These are phyloP conservation scores for Penicillium argentinense DNA, from an alignment of 495 filamentous ascomycete species.

Conservation along the genomic window DNA sequence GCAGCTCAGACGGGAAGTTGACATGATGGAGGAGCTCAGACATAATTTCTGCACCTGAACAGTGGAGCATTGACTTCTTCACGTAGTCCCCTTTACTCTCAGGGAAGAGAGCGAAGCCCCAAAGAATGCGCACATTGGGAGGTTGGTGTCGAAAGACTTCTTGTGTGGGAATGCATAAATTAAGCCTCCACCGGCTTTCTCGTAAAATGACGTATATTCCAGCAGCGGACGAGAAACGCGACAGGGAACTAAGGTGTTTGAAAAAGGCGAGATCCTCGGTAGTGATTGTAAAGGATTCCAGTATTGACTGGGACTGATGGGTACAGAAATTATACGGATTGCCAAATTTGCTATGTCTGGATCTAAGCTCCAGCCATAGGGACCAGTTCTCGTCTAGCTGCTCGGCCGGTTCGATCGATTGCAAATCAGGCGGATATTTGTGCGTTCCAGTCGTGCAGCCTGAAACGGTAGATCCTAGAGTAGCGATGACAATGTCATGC, in stretches of 20 bases:
- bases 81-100: constrained; percentile 28
- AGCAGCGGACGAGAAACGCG: neutral
- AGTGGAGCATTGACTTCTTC: constrained; percentile 35
- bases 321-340: constrained; percentile 37
- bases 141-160: constrained; percentile 35
- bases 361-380: constrained; percentile 13
- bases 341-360: constrained; percentile 20
- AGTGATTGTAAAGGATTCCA: constrained; percentile 41
- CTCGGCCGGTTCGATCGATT: constrained; percentile 23
- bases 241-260: constrained; percentile 12
- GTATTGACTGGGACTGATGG: constrained; percentile 22
- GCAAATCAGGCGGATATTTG: constrained; percentile 16
- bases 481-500: constrained; percentile 32
- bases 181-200: constrained; percentile 36
- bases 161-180: constrained; percentile 32
- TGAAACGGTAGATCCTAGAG: constrained; percentile 29
- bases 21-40: constrained; percentile 34
- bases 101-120: constrained; percentile 37
- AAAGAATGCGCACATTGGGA: constrained; percentile 24
- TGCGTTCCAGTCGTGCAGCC: constrained; percentile 28
- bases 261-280: constrained; percentile 24
- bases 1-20: neutral
- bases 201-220: constrained; percentile 27
- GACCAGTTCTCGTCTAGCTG: constrained; percentile 32
- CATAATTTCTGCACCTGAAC: constrained; percentile 36